Evolutionary conservation across 2,329 filamentous ascomycete genomes (phyloP).

Genomic region (Cryphonectria japonica): DNA sequence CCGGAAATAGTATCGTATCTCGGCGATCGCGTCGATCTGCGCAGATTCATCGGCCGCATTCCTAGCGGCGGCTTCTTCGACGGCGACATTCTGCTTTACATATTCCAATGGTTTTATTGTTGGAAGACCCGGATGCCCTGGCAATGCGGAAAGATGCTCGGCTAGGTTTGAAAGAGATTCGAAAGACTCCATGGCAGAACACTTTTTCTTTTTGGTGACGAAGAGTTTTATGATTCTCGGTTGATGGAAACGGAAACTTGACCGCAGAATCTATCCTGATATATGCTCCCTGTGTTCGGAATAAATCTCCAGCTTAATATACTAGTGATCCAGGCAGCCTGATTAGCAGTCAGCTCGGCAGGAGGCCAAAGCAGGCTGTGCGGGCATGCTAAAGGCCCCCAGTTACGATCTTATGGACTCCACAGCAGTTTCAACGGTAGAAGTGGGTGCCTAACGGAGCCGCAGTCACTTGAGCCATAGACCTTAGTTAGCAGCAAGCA

Average conservation of each 20-base stretch:
- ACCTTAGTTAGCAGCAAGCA: not conserved
- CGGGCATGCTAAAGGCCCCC: not conserved
- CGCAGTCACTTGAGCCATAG: not conserved
- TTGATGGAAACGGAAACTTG: not conserved
- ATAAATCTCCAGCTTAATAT: not conserved
- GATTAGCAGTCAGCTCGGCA: not conserved
- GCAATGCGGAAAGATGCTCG: constrained; percentile 2
- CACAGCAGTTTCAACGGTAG: not conserved
- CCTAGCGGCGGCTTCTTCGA: constrained; percentile 5
- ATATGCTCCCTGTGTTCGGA: not conserved
- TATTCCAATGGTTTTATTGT: not conserved
- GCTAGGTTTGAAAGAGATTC: constrained; percentile 10
- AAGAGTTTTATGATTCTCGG: too few species aligned
- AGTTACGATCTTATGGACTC: not conserved
- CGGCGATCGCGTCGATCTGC: constrained; percentile 19
- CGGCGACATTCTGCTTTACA: not conserved
- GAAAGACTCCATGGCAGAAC: not conserved
- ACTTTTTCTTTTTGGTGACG: too few species aligned
- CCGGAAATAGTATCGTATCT: constrained; percentile 7
- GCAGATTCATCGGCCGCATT: not conserved
- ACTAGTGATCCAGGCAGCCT: not conserved
- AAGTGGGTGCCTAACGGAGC: not conserved
- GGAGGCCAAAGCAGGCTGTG: not conserved
- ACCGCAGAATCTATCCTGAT: not conserved
- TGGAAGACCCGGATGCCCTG: constrained; percentile 3